Evolutionary conservation across 208 protist genomes (phyloP), one percentile per base, ranked within the genome.

Genomic region (Acanthamoeba lenticulata): DNA sequence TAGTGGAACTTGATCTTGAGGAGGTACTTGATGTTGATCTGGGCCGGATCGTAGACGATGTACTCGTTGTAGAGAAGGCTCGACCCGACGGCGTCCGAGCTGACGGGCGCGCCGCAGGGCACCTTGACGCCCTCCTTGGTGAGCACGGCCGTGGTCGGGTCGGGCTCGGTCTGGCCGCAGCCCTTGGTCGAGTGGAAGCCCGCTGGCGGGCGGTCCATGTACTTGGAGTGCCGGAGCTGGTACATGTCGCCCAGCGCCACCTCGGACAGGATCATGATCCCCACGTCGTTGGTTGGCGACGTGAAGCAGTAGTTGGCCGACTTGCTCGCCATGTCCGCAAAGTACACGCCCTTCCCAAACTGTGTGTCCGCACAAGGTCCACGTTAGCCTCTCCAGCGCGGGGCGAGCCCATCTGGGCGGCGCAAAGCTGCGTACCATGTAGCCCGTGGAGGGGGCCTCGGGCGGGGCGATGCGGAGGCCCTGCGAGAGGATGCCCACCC

Each of bases 381-480:
- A 57, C 49, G 19, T 24, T 24, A 57, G 9, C 9, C n/a, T n/a
- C n/a, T n/a, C n/a, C 9, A 57, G 9, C 19, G 49, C 13, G 19
- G 19, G 19, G 19, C n/a, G n/a, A n/a, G n/a, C n/a, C n/a, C n/a
- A n/a, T n/a, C n/a, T n/a, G n/a, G n/a, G 88, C 94, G 24, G 96
- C 52, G 19, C n/a, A 93, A 94, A 27, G 95, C 86, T 9, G 95
- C n/a, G 52, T 96, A 45, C 94, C 95, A 96, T 96, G 95, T 96
- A 96, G 32, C 95, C 95, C 44, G 95, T 95, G 27, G 57, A 27
- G 40, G 95, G 95, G 17, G 95, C 95, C 45, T 96, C 94, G 9
- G 95, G 95, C 24, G 95, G 95, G 3, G 95, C 95, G 52, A 96
- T 96, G 13, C 95, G 34, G 32, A 96, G 95, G 6, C 95, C 95